Evolutionary conservation across 2,329 filamentous ascomycete species (phyloP).

Genomic region (Dactylonectria estremocensis): DNA sequence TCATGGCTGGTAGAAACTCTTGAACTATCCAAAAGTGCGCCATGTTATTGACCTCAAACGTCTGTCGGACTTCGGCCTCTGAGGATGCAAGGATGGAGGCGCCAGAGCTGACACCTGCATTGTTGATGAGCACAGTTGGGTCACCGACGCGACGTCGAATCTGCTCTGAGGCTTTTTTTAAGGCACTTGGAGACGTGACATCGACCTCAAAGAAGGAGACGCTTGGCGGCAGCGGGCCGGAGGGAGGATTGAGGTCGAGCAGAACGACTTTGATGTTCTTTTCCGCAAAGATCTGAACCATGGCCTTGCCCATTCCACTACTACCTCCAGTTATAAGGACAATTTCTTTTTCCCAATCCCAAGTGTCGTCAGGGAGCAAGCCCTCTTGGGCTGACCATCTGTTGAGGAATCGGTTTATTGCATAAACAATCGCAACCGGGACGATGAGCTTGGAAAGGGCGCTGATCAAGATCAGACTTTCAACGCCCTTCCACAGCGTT

Average conservation of each 20-base stretch:
- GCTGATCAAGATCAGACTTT: background rate
- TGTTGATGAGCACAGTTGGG: constrained; percentile 36
- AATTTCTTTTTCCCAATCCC: constrained; percentile 22
- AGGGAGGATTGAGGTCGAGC: constrained; percentile 21
- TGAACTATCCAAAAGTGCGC: constrained; percentile 73
- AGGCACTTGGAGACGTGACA: constrained; percentile 22
- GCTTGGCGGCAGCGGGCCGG: background rate
- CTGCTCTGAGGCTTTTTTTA: constrained; percentile 20
- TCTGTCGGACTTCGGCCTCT: constrained; percentile 8
- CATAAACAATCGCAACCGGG: background rate
- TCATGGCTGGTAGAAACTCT: constrained; percentile 75
- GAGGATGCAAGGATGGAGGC: constrained; percentile 14
- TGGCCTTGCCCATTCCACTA: constrained; percentile 24
- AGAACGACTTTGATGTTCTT: constrained; percentile 24
- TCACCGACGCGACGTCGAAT: constrained; percentile 29
- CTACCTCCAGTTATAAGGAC: constrained; percentile 27
- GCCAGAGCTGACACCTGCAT: constrained; percentile 26
- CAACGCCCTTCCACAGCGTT: no score
- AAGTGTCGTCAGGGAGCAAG: background rate
- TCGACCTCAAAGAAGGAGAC: constrained; percentile 29
- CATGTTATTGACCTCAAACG: constrained; percentile 75
- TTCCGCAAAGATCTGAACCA: constrained; percentile 18
- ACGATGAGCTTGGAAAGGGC: background rate
- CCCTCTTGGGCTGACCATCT: background rate
- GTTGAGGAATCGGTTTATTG: constrained; percentile 5